A percentile compares a stretch with the other conserved stretches of the same genome.
These are phyloP conservation scores for Alternaria rosae DNA, from an alignment of 2,329 filamentous ascomycete species.

Conservation along the genomic window DNA sequence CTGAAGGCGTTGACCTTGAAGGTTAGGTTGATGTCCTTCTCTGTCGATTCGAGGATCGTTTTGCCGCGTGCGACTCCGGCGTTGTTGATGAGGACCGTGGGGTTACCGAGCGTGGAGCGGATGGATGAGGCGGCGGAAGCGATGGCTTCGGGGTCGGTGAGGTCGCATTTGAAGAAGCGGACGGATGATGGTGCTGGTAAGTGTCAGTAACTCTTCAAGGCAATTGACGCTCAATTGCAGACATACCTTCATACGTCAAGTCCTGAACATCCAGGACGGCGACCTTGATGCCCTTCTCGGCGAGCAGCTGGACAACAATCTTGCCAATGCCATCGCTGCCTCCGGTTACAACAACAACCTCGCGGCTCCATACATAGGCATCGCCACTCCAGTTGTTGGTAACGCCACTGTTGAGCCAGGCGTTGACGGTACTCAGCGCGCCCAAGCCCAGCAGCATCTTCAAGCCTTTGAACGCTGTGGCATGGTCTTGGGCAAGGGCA, in stretches of 20 bases:
- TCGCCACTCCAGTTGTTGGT: conserved; percentile 62
- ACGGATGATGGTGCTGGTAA: conserved; percentile 59
- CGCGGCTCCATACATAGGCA: conserved; percentile 70
- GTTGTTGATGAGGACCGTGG: conserved; percentile 77
- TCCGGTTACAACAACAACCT: conserved; percentile 77
- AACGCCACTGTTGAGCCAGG: conserved; percentile 60
- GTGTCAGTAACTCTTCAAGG: conserved; percentile 10
- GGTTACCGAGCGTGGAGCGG: conserved; percentile 65
- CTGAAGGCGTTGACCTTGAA: conserved; percentile 75
- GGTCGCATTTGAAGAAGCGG: conserved; percentile 74
- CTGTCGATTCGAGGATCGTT: conserved; percentile 65
- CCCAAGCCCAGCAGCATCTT: conserved; percentile 63
- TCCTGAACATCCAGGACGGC: conserved; percentile 75
- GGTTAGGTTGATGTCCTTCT: conserved; percentile 68
- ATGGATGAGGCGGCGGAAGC: conserved; percentile 61
- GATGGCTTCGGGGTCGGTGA: conserved; percentile 66
- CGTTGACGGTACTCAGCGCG: conserved; percentile 58
- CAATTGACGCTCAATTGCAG: not conserved
- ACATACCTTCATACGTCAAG: conserved; percentile 59
- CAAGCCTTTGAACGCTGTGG: conserved; percentile 63
- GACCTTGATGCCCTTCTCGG: conserved; percentile 69
- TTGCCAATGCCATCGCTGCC: conserved; percentile 78
- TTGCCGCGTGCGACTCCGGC: conserved; percentile 70
- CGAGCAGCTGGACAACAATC: conserved; percentile 69
- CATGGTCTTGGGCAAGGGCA: conserved; percentile 57